phyloP scores from a whole-genome alignment of 352 stramenopile genomes.

The Phytophthora cactorum region DNA sequence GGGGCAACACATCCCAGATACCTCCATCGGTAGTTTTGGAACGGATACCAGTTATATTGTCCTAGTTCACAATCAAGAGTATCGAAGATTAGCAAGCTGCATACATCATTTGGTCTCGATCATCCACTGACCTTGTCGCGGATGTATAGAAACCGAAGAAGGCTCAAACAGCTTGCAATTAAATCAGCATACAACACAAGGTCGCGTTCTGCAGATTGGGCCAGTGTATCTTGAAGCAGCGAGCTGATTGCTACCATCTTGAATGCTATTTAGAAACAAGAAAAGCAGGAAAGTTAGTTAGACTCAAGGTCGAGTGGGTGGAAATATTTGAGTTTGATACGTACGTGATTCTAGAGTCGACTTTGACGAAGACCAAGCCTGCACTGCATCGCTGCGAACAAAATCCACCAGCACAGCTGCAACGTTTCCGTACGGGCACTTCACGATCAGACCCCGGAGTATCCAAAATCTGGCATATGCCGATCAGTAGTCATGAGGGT shows the following conservation, averaged over 20 bases:
- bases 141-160: slow-evolving; percentile 68
- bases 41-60: slow-evolving; percentile 42
- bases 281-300: not conserved
- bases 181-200: slow-evolving; percentile 67
- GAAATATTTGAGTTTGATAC: slow-evolving; percentile 5
- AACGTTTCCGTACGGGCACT: slow-evolving; percentile 81
- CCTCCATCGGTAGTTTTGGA: slow-evolving; percentile 8
- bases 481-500: not conserved
- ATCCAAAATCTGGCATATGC: slow-evolving; percentile 50
- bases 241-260: slow-evolving; percentile 31
- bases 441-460: slow-evolving; percentile 44
- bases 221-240: slow-evolving; percentile 43
- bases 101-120: slow-evolving; percentile 1
- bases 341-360: slow-evolving; percentile 33
- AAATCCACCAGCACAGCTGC: slow-evolving; percentile 68
- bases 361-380: slow-evolving; percentile 41
- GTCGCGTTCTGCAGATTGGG: slow-evolving; percentile 58
- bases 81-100: not conserved
- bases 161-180: slow-evolving; percentile 69
- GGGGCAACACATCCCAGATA: slow-evolving; percentile 27
- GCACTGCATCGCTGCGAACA: slow-evolving; percentile 53
- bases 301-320: slow-evolving; percentile 3
- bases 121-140: slow-evolving; percentile 58
- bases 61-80: slow-evolving; percentile 21
- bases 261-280: slow-evolving; percentile 25